Conservation (phyloP, 1,284 basidiomycete genomes). For the Cutaneotrichosporon cutaneum region DNA sequence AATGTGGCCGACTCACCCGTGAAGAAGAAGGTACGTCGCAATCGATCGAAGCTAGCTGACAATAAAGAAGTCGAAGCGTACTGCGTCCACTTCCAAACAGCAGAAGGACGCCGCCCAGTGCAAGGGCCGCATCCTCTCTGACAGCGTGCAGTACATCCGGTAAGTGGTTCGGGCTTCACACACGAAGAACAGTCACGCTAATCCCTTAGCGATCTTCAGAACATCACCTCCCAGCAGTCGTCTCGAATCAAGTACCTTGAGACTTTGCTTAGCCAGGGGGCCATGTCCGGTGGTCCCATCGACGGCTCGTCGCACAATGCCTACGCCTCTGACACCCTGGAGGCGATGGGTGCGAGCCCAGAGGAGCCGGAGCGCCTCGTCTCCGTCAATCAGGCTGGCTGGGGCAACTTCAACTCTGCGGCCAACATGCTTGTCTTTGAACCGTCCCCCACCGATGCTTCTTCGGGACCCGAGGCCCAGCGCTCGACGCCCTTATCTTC, state of each 20-base stretch:
- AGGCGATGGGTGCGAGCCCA: conserved; percentile 40
- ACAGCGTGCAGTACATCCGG: conserved; percentile 48
- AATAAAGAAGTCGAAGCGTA: conserved; percentile 35
- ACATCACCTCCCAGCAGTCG: conserved; percentile 36
- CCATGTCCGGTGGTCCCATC: conserved; percentile 4
- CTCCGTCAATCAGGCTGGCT: conserved; percentile 26
- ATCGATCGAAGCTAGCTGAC: neutral
- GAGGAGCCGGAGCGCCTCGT: conserved; percentile 40
- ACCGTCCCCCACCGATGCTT: conserved; percentile 36
- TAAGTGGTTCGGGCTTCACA: conserved; percentile 16
- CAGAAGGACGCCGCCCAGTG: conserved; percentile 45
- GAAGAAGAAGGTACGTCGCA: conserved; percentile 37
- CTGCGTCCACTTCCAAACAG: conserved; percentile 33
- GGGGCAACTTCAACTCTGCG: conserved; percentile 13
- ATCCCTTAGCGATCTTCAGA: conserved; percentile 36
- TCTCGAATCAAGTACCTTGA: conserved; percentile 44
- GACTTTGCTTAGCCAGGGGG: conserved; percentile 24
- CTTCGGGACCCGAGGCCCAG: conserved; percentile 29
- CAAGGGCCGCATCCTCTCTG: conserved; percentile 44
- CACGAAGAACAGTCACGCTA: neutral
- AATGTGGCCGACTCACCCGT: conserved; percentile 21
- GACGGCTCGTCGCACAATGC: conserved; percentile 8
- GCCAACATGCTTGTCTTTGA: conserved; percentile 35
- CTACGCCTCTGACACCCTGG: conserved; percentile 25
- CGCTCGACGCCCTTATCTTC: conserved; percentile 29